Evolutionary conservation across 176 grass and related monocot genomes (phyloP).

Genomic region (Triticum monococcum): DNA sequence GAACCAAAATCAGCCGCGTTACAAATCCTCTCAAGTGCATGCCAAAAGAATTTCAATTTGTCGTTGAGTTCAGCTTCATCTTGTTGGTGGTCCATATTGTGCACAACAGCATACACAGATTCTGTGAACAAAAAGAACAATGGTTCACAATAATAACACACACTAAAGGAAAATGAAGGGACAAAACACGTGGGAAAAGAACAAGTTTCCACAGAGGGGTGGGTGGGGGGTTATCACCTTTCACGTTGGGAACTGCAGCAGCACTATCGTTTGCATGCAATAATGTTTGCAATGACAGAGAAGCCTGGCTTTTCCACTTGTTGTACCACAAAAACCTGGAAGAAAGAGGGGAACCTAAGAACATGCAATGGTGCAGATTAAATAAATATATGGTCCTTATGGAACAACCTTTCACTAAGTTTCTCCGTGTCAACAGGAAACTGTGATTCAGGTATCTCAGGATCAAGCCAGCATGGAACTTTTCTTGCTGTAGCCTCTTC

Average conservation of each 20-base stretch:
- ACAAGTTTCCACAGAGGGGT: neutral
- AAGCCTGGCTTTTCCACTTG: slow-evolving; percentile 64
- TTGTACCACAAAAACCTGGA: slow-evolving; percentile 73
- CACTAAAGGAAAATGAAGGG: neutral
- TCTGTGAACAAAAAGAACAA: slow-evolving; percentile 25
- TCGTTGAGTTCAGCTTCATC: slow-evolving; percentile 36
- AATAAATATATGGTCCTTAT: slow-evolving; percentile 2
- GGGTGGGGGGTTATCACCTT: slow-evolving; percentile 35
- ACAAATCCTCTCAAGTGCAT: slow-evolving; percentile 67
- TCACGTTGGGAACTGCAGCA: slow-evolving; percentile 29
- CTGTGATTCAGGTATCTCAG: slow-evolving; percentile 51
- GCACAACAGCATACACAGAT: slow-evolving; percentile 30
- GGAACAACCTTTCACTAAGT: slow-evolving; percentile 60
- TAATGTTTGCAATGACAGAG: slow-evolving; percentile 38
- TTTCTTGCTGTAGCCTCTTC: slow-evolving; percentile 56
- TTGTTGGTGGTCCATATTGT: slow-evolving; percentile 18
- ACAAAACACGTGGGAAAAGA: neutral
- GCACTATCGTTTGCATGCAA: slow-evolving; percentile 12
- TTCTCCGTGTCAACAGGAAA: slow-evolving; percentile 66
- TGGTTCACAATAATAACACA: neutral
- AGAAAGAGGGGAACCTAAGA: slow-evolving; percentile 26
- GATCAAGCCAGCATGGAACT: slow-evolving; percentile 84
- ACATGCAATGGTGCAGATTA: neutral
- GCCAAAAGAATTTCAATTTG: slow-evolving; percentile 63
- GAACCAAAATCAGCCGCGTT: slow-evolving; percentile 65